Evolutionary conservation across 495 filamentous ascomycete species (phyloP).

Genomic region (Saxophila tyrrhenica): DNA sequence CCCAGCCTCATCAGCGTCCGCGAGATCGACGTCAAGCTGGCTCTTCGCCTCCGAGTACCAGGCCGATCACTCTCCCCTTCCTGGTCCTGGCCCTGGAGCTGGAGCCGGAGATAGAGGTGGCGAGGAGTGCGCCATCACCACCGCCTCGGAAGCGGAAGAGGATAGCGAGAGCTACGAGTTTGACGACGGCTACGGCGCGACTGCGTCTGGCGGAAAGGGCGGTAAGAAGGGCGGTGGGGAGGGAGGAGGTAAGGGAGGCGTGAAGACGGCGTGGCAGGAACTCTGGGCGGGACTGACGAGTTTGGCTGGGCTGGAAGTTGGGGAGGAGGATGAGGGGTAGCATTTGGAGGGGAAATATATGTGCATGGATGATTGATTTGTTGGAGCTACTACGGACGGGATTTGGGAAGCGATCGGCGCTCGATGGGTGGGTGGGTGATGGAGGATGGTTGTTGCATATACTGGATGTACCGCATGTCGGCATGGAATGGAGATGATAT

Average conservation of each 20-base stretch:
- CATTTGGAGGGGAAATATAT: too few relatives aligned
- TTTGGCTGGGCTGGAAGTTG: conserved; percentile 20
- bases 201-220: not conserved
- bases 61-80: not conserved
- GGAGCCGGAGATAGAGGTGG: not conserved
- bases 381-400: too few relatives aligned
- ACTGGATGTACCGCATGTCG: too few relatives aligned
- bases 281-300: conserved; percentile 16
- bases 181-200: not conserved
- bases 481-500: too few relatives aligned
- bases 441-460: too few relatives aligned
- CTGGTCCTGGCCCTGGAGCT: not conserved
- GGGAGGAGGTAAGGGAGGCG: not conserved
- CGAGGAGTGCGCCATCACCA: conserved; percentile 12
- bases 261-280: conserved; percentile 21
- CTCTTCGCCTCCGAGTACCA: not conserved
- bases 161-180: not conserved
- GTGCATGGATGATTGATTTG: not conserved
- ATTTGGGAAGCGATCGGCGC: too few relatives aligned
- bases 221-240: not conserved
- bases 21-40: not conserved
- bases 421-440: too few relatives aligned
- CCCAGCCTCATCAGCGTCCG: not conserved
- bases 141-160: conserved; percentile 1
- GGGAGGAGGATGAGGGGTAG: conserved; percentile 1